Base-by-base conservation (phyloP, 352 stramenopile genomes). In the Pythium volutum region DNA sequence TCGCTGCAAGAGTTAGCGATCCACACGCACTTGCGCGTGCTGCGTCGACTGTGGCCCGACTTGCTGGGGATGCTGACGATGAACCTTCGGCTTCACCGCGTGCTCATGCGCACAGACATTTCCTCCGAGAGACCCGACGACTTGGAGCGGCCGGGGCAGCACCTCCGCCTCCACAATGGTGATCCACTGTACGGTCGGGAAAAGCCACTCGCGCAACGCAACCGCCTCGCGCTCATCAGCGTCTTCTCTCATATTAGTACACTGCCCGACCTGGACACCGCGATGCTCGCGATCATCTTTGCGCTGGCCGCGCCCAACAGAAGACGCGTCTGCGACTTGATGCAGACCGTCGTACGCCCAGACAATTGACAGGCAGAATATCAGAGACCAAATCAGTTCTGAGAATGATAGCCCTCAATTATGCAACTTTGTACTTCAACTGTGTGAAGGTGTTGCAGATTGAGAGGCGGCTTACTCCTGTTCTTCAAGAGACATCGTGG, bases 211-310 rank as follows among this genome's bases (percentile, higher is more conserved):
- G 12, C 54, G 25, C 20, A 31, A 10, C 26, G 22, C 18, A 12
- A 10, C 20, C 43, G 43, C 6, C 54, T 53, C 26, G 54, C 54
- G 38, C 27, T 61, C 8, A 42, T 61, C 16, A 61, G 54, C 31
- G 41, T 52, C 15, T 16, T 33, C 2, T 20, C 26, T 10, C 2
- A 1, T 26, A n/a, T 9, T 14, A 33, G 14, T 4, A 34, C 9
- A n/a, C 23, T 59, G 36, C 52, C 52, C 8, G 52, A 48, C 14
- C 41, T 61, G 26, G 54, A 61, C 27, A 26, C 54, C 2, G 16
- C 54, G n/a, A 16, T 42, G 11, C 22, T 61, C 8, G 15, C 26
- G 8, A 45, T 52, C 26, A 26, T 61, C n/a, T 61, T 61, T 22
- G 39, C 25, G 12, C 26, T 61, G 20, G 54, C 54, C 1, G 54